phyloP scores from a whole-genome alignment of 169 alveolate species.

The Fabrea salina region DNA sequence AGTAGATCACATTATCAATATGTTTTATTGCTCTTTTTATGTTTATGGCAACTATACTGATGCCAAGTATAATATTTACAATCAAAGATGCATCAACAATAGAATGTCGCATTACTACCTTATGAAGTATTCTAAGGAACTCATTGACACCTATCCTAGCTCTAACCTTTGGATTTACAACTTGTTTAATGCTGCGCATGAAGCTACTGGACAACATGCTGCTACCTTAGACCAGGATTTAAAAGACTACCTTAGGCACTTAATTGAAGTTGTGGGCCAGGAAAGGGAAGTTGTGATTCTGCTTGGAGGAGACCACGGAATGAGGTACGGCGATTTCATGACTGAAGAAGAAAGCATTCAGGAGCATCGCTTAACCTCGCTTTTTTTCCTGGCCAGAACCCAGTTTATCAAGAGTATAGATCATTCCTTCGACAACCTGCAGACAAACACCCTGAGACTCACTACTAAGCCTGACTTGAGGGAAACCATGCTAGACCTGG shows the following conservation, averaged over 20 bases:
- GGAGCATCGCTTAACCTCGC: not conserved
- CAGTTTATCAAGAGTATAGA: not conserved
- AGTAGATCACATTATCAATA: not conserved
- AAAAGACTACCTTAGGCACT: not conserved
- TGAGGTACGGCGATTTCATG: constrained; percentile 24
- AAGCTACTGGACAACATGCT: constrained; percentile 25
- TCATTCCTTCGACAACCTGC: not conserved
- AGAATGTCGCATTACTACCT: constrained; percentile 29
- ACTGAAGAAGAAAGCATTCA: not conserved
- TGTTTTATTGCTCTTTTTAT: not conserved
- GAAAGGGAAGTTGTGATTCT: not conserved
- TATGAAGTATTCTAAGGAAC: not conserved
- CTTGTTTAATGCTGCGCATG: constrained; percentile 23
- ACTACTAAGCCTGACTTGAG: constrained; percentile 1
- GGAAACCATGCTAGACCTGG: not conserved
- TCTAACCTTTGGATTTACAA: not conserved
- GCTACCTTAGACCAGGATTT: constrained; percentile 4
- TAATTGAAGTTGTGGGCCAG: not conserved
- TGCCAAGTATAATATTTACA: not conserved
- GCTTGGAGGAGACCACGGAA: constrained; percentile 20
- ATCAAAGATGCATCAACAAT: constrained; percentile 21
- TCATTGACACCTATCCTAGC: not conserved
- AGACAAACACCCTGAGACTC: not conserved
- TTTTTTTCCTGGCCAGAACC: not conserved
- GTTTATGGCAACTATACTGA: not conserved